These are phyloP conservation scores for Pachysandra terminalis DNA, from an alignment of 164 flowering plant genomes.

Conservation along the genomic window DNA sequence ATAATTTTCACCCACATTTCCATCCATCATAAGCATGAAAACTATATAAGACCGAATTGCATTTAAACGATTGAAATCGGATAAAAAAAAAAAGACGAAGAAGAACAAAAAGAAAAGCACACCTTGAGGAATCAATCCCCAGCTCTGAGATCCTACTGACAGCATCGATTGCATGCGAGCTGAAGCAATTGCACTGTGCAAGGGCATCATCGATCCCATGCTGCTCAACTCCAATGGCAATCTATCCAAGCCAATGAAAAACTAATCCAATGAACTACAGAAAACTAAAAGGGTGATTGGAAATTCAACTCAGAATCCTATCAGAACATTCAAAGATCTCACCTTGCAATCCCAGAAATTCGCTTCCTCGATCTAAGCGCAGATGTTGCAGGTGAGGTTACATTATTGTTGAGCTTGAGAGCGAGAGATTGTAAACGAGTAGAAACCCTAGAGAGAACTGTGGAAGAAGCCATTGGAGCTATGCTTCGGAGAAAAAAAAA, in stretches of 20 bases:
- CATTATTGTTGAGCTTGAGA: constrained; percentile 14
- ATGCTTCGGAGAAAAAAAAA: not conserved
- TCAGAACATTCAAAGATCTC: not conserved
- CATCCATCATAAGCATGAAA: no score
- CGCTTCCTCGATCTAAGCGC: constrained; percentile 17
- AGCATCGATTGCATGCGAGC: constrained; percentile 50
- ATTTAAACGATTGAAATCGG: not conserved
- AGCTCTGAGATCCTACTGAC: constrained; percentile 47
- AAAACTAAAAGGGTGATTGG: not conserved
- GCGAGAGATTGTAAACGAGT: constrained; percentile 26
- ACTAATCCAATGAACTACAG: not conserved
- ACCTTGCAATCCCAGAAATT: constrained; percentile 35
- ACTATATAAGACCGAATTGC: not conserved
- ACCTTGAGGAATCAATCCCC: constrained; percentile 83
- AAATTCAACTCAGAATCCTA: not conserved
- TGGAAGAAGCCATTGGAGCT: constrained; percentile 20
- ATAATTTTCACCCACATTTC: no score
- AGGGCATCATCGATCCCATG: constrained; percentile 48
- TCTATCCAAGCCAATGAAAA: constrained; percentile 19
- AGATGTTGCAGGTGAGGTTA: constrained; percentile 13
- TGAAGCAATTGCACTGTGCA: constrained; percentile 67
- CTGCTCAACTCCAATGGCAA: constrained; percentile 50
- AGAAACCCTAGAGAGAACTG: constrained; percentile 28
- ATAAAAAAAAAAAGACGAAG: not conserved
- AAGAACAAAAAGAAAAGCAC: not conserved